These are phyloP conservation scores for Xylaria scruposa DNA, from an alignment of 495 filamentous ascomycete species.

Conservation along the genomic window DNA sequence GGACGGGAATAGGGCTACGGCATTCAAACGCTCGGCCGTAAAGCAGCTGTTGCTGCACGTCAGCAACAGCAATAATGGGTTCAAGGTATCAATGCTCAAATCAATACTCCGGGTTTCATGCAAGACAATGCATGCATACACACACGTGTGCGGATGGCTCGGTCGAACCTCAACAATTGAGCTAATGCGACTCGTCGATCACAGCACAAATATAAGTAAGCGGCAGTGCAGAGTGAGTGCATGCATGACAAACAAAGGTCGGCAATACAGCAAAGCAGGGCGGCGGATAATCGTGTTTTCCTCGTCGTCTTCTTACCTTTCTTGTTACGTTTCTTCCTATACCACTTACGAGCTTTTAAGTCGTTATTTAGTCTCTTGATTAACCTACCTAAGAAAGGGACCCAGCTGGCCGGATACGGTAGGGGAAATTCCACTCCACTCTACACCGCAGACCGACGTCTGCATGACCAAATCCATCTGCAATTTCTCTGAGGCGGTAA, in stretches of 20 bases:
- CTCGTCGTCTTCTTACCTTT: background rate
- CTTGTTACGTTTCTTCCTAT: background rate
- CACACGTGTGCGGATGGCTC: background rate
- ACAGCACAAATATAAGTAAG: background rate
- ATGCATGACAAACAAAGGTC: background rate
- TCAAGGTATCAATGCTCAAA: background rate
- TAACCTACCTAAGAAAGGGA: background rate
- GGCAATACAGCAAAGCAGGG: background rate
- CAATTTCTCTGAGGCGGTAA: background rate
- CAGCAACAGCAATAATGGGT: background rate
- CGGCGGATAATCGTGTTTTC: background rate
- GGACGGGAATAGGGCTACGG: background rate
- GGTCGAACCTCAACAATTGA: conserved; percentile 7
- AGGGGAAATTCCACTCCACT: background rate
- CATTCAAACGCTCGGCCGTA: conserved; percentile 9
- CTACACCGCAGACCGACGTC: background rate
- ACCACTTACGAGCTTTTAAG: background rate
- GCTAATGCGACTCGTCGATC: background rate
- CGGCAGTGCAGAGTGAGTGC: background rate
- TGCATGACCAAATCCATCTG: background rate
- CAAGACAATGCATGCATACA: background rate
- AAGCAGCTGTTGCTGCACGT: background rate
- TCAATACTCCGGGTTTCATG: background rate
- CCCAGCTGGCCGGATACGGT: background rate
- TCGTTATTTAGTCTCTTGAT: background rate